These are phyloP conservation scores for Hemisphaericaspora subhashii DNA, from an alignment of 1,139 yeast species.

Conservation along the genomic window DNA sequence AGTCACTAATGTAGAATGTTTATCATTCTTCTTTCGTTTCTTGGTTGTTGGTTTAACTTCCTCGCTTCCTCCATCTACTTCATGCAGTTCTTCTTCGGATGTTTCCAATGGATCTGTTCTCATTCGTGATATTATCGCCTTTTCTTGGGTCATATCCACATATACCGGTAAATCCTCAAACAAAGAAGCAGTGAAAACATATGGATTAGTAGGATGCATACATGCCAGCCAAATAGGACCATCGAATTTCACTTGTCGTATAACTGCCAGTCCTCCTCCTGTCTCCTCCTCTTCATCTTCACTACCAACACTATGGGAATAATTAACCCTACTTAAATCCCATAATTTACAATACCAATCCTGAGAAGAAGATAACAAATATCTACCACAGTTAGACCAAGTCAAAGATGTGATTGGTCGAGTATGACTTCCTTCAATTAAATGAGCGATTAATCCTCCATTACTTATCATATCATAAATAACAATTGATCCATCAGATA, in stretches of 20 bases:
- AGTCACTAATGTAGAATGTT: conserved; percentile 32
- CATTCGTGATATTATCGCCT: conserved; percentile 27
- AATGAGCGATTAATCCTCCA: conserved; percentile 53
- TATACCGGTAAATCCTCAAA: conserved; percentile 56
- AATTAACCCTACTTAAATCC: conserved; percentile 58
- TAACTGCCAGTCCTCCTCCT: conserved; percentile 20
- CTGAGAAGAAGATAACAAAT: conserved; percentile 69
- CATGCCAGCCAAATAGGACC: conserved; percentile 74
- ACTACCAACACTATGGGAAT: conserved; percentile 6
- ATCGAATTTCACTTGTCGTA: conserved; percentile 53
- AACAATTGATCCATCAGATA: conserved; percentile 74
- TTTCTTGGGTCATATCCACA: conserved; percentile 44
- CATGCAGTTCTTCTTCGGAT: conserved; percentile 17
- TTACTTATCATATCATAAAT: conserved; percentile 70
- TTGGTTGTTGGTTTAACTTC: conserved; percentile 18
- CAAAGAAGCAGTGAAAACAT: conserved; percentile 47
- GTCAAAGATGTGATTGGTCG: conserved; percentile 72
- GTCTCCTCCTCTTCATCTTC: conserved; percentile 6
- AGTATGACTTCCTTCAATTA: conserved; percentile 60
- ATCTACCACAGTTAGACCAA: conserved; percentile 80
- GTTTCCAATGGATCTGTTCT: conserved; percentile 27
- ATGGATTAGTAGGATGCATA: conserved; percentile 53
- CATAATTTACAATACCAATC: conserved; percentile 85
- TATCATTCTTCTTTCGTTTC: conserved; percentile 17
- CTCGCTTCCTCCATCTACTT: conserved; percentile 17